Evolutionary conservation across 441 rosid genomes (phyloP), one percentile per base, ranked within the genome.

Genomic region (Pelargonium cotyledonis): DNA sequence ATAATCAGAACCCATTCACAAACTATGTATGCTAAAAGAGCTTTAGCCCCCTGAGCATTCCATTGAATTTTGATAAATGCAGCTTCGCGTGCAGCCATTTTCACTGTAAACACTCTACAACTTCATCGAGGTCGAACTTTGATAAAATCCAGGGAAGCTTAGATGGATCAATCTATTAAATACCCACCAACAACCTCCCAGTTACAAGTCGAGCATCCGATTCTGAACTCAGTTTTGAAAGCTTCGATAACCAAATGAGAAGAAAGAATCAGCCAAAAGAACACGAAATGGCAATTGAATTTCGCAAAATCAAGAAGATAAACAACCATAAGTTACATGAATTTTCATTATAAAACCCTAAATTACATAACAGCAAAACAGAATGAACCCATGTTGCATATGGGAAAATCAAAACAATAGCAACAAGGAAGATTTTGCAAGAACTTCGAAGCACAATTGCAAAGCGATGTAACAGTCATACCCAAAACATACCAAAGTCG

Each of bases 1-100:
- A 80, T 74, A 38, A 87, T 86, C 72, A 88, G 78, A 63, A 88
- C 69, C 88, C 90, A 86, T 84, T 90, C 97, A 68, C 89, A 88
- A 62, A 88, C 89, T 63, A 88, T 86, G 69, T 80, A 75, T 16
- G 79, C 78, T 21, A 90, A 75, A 65, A 78, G 72, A 11, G 77
- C 73, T 0, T 72, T 31, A 41, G 85, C 72, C 47, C 83, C 81
- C 55, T 65, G 70, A 72, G 68, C 63, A 72, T 49, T 71, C 70
- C 72, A 75, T 63, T 66, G 46, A 31, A 47, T 47, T 70, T 68
- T 68, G 38, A 67, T 51, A 47, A 51, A 19, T 14, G 76, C 73
- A 68, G 69, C 55, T n/a, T 38, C 72, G 11, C 58, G 35, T 65
- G 72, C 67, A 72, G 81, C 82, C 87, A 83, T 85, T 71, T 63